Percentiles rank a stretch among this genome's conserved stretches.
These are phyloP conservation scores for Tetradesmus lagerheimii DNA, from an alignment of 139 green algal genomes.

Conservation along the genomic window DNA sequence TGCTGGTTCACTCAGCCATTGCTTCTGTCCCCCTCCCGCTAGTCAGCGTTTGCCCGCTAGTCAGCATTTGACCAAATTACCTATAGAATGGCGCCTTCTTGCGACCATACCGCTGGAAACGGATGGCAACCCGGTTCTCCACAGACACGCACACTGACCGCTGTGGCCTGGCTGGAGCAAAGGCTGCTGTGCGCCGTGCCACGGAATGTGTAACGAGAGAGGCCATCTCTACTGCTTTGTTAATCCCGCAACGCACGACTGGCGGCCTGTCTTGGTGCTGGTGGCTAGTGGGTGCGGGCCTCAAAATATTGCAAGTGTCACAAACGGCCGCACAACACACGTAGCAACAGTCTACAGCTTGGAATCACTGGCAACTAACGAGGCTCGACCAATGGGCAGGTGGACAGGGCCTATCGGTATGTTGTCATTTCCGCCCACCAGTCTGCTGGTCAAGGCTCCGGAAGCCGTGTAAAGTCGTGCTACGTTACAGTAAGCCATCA, in stretches of 20 bases:
- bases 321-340: neutral
- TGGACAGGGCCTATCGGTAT: neutral
- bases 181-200: slow-evolving; percentile 18
- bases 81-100: slow-evolving; percentile 87
- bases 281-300: neutral
- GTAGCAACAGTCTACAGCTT: neutral
- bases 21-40: neutral
- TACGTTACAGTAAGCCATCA: neutral
- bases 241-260: neutral
- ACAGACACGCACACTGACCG: slow-evolving; percentile 48
- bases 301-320: neutral
- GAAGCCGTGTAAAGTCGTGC: neutral
- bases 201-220: neutral
- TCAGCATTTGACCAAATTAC: neutral
- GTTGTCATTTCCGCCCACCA: slow-evolving; percentile 1
- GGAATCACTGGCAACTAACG: no score
- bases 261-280: neutral
- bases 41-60: neutral
- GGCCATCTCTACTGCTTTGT: neutral
- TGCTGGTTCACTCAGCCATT: neutral
- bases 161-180: slow-evolving; percentile 1
- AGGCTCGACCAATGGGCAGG: neutral
- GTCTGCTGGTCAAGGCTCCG: neutral
- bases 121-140: slow-evolving; percentile 84
- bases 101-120: slow-evolving; percentile 91